Base-by-base conservation (phyloP, 352 stramenopile genomes). In the Globisporangium barbulae region DNA sequence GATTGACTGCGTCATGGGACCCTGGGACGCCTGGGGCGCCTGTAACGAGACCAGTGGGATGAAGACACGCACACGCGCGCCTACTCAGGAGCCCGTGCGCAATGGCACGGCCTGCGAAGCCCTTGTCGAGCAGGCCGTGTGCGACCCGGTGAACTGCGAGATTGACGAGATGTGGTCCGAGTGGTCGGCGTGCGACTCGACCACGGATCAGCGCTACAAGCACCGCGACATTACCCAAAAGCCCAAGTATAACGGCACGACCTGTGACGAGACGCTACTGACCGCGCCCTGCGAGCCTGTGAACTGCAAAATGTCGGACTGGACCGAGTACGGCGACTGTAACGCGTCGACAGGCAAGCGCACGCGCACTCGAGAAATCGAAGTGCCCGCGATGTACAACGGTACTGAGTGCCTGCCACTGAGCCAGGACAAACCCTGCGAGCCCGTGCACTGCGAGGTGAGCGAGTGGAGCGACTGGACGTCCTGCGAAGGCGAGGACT, bases 401-500 rank as follows among this genome's bases (percentile, higher is more conserved):
- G 81, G 80, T 1, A 42, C 79, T 3, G 15, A 59, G 3, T 91
- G 79, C 42, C 54, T 42, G 12, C 59, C 57, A 0, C 42, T 87
- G 31, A 53, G 31, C 5, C 75, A 90, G 41, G 69, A 78, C 15
- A 84, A 77, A 44, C 47, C 62, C 0, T 89, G 82, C 50, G 71
- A 85, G 17, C 74, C 82, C 0, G 67, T 88, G 5, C 22, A 62
- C 30, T 91, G 82, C 53, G 53, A 33, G 0, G 58, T 87, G 1
- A 53, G 68, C 2, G 65, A 78, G 22, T 91, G 78, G 78, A 76
- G 63, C 0, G 41, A 65, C 0, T 91, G 80, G 79, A 83, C 66
- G 1, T 73, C 67, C 13, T 91, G 82, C 37, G 76, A 88, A 25
- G 74, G 66, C n/a, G 71, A 83, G 33, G 79, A 83, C 28, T 69